These are phyloP conservation scores for Apiotrichum mycotoxinovorans DNA, from an alignment of 1,284 basidiomycete species.

Conservation along the genomic window DNA sequence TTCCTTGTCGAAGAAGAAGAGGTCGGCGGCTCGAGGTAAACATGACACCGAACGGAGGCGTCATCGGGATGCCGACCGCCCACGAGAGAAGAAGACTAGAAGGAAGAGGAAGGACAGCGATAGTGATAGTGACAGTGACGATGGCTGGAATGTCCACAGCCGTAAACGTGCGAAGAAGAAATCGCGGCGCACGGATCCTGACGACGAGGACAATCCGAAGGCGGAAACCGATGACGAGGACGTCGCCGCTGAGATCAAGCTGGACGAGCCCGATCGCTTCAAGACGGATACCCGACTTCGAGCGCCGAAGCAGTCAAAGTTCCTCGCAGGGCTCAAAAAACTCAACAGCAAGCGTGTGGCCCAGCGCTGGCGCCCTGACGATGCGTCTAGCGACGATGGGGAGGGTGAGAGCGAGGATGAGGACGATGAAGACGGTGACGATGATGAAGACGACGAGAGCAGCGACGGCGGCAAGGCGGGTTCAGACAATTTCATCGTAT, in stretches of 20 bases:
- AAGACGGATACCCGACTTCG: conserved; percentile 54
- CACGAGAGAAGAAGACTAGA: not conserved
- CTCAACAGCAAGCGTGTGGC: conserved; percentile 22
- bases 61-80: no score
- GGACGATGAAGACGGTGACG: conserved; percentile 28
- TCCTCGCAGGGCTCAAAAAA: conserved; percentile 35
- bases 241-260: conserved; percentile 59
- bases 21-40: no score
- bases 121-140: not conserved
- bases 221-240: conserved; percentile 53
- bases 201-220: conserved; percentile 23
- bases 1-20: no score
- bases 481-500: conserved; percentile 60
- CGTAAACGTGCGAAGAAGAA: not conserved
- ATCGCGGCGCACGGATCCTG: conserved; percentile 14
- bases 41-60: no score
- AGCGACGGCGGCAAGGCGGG: conserved; percentile 11
- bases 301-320: conserved; percentile 16
- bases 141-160: no score
- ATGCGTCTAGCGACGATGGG: conserved; percentile 6
- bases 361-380: not conserved
- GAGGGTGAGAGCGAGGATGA: conserved; percentile 17
- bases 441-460: conserved; percentile 27
- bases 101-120: not conserved
- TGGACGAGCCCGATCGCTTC: conserved; percentile 43